A percentile compares a stretch with the other conserved stretches of the same genome.
These are phyloP conservation scores for Trichosporon inkin DNA, from an alignment of 1,284 basidiomycete species.

Conservation along the genomic window DNA sequence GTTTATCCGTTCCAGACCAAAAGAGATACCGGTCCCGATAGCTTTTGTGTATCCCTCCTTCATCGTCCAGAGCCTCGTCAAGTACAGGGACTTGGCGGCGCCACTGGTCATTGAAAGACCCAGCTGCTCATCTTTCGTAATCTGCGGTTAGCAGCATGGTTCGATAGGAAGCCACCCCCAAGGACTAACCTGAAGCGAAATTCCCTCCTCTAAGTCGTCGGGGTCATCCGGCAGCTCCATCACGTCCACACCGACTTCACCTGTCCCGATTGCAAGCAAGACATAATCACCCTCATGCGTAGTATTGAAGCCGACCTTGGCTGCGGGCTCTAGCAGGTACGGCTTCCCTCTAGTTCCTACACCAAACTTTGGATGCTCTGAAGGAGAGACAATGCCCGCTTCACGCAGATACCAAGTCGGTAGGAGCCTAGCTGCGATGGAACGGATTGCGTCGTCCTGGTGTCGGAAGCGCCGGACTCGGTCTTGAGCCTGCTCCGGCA, in stretches of 20 bases:
- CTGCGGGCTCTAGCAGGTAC: constrained; percentile 25
- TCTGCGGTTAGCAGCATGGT: constrained; percentile 23
- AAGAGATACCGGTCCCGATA: constrained; percentile 41
- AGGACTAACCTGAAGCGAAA: constrained; percentile 21
- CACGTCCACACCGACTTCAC: constrained; percentile 41
- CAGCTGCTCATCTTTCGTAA: constrained; percentile 29
- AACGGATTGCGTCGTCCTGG: constrained; percentile 33
- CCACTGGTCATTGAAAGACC: constrained; percentile 18
- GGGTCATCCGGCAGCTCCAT: constrained; percentile 34
- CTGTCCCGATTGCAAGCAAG: constrained; percentile 26
- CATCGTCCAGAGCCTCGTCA: constrained; percentile 41
- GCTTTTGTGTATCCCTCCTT: constrained; percentile 47
- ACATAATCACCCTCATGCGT: constrained; percentile 43
- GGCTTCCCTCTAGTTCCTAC: constrained; percentile 37
- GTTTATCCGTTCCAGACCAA: constrained; percentile 41
- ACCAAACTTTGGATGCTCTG: constrained; percentile 24
- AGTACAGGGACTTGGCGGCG: constrained; percentile 20
- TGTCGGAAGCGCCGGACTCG: constrained; percentile 35
- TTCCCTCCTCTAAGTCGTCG: constrained; percentile 18
- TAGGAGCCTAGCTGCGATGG: constrained; percentile 34
- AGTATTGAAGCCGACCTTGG: constrained; percentile 41
- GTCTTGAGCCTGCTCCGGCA: constrained; percentile 24
- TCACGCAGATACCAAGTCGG: constrained; percentile 38
- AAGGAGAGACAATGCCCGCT: constrained; percentile 15
- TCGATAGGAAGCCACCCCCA: no score